phyloP scores from a whole-genome alignment of 2,329 filamentous ascomycete species.

The Metarhizium rileyi region DNA sequence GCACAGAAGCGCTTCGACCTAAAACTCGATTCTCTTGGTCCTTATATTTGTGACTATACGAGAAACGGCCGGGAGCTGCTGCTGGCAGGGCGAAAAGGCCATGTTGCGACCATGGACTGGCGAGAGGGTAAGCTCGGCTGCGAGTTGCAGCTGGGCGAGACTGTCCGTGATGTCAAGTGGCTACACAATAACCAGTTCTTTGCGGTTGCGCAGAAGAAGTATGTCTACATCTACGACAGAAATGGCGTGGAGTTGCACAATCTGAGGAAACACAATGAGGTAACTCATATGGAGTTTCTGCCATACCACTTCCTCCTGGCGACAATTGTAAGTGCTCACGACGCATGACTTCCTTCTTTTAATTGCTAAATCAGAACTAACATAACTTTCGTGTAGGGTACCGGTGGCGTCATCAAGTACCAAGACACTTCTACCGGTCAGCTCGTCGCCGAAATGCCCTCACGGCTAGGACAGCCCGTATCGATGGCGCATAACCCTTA shows the following conservation, averaged over 20 bases:
- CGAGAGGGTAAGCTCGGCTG: conserved; percentile 82
- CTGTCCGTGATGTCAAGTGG: conserved; percentile 80
- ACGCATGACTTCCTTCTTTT: neutral
- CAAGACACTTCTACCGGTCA: conserved; percentile 92
- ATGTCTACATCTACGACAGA: conserved; percentile 92
- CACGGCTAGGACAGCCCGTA: conserved; percentile 73
- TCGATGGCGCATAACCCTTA: conserved; percentile 80
- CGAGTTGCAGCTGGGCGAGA: conserved; percentile 85
- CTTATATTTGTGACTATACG: conserved; percentile 83
- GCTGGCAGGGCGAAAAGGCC: conserved; percentile 81
- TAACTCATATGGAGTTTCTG: conserved; percentile 88
- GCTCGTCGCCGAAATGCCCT: conserved; percentile 75
- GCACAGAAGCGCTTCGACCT: conserved; percentile 91
- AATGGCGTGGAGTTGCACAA: conserved; percentile 89
- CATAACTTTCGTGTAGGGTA: conserved; percentile 39
- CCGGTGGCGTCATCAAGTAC: conserved; percentile 80
- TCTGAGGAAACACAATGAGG: conserved; percentile 81
- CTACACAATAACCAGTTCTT: conserved; percentile 92
- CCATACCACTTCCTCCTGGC: conserved; percentile 93
- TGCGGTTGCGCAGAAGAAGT: conserved; percentile 91
- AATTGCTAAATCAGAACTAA: neutral
- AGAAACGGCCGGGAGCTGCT: conserved; percentile 80
- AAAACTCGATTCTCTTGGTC: conserved; percentile 71
- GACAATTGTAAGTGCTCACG: conserved; percentile 54
- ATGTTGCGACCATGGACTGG: conserved; percentile 97